Evolutionary conservation across 768 basidiomycete species (phyloP), one percentile per base, ranked within the genome.

Genomic region (Termitomyces sp.): DNA sequence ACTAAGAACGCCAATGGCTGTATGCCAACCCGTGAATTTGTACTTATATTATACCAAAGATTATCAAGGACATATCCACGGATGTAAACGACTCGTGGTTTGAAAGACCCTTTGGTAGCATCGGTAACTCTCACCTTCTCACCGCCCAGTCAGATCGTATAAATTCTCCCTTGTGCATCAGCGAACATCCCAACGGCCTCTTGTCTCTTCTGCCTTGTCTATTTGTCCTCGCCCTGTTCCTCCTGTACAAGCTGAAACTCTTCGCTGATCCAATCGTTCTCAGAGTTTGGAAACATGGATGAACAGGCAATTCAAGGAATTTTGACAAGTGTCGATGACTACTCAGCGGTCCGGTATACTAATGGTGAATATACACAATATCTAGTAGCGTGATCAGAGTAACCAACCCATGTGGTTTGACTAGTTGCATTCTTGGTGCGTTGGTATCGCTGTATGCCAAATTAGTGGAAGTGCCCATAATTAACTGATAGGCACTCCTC

Each of bases 281-380:
- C 8, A 30, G 17, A 40, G 10, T 38, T 38, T 26, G 33, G 10
- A 15, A 26, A 17, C 12, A 51, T 51, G 50, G 38, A 51, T 40
- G 23, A 26, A 19, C 50, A 51, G 12, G 30, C 3, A 1, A 28
- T 51, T 0, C 14, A 41, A 30, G 50, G 9, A 6, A 28, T 51
- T 40, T 6, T 51, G 38, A 51, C 38, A 12, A 51, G 12, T 19
- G 50, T 4, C 38, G 28, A 4, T 41, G 50, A 51, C 38, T 51
- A 51, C 30, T 10, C 50, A 51, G 50, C 50, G 10, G 50, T 51
- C 26, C 50, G 50, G 26, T 51, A 51, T 12, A 51, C 50, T 28
- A 51, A 51, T 19, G 26, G 50, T 51, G n/a, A 38, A 37, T 19
- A 3, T 12, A 6, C n/a, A 41, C 11, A 19, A 51, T 1, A 23